Evolutionary conservation across 2,329 filamentous ascomycete genomes (phyloP), one percentile per base, ranked within the genome.

Genomic region (Exophiala dermatitidis): DNA sequence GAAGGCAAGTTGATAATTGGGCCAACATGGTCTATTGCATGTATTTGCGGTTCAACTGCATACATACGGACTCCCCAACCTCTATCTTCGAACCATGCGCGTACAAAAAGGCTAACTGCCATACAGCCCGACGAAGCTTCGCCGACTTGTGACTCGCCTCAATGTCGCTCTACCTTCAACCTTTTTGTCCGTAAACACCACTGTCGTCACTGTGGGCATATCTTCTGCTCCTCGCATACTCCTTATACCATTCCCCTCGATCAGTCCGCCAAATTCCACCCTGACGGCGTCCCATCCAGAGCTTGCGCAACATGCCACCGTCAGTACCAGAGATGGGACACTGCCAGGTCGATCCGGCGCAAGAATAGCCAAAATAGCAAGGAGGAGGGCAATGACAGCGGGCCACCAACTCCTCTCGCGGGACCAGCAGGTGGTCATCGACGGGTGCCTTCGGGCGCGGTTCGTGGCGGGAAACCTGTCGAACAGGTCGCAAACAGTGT

Each of bases 191-290:
- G 82, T 47, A 80, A 81, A 53, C 82, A 85, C 64, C 82, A 85
- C 68, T 85, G 82, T 68, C 78, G 82, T 53, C 81, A 82, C 62
- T 85, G 82, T 61, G 82, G 82, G 41, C 77, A 82, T 62, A 77
- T 85, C 62, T 84, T 83, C 65, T 85, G 82, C 69, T 74, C 76
- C 55, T 72, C 75, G 33, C 81, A 85, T 69, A 78, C 77, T 46
- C 71, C 74, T 43, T 72, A 77, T 63, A 68, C 71, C 46, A 78
- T 84, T 7, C 79, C 78, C 5, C 77, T 85, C 10, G 80, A 84
- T 63, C 82, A 84, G 67, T 72, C 81, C 53, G 82, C 82, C 10
- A 76, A 77, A 52, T 83, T 83, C 68, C 81, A 84, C 60, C 79
- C 81, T 0, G 70, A 80, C 12, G 82, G 80, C 4, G 68, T 71